Evolutionary conservation across 495 filamentous ascomycete species (phyloP).

Genomic region (Aspergillus diversus): DNA sequence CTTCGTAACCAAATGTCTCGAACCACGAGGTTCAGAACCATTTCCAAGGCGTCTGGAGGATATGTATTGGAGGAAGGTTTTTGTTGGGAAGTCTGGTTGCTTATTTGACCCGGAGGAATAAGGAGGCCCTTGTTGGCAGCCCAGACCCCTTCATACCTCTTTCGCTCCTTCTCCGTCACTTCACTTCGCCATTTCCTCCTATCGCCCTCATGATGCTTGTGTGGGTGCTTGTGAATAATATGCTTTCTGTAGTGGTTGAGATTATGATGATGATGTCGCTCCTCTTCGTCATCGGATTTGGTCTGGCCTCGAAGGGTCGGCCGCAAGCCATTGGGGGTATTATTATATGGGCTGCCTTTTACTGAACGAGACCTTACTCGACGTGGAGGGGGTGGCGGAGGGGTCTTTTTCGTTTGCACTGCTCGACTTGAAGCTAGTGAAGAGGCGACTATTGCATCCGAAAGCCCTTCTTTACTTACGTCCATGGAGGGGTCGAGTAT

Average conservation of each 20-base stretch:
- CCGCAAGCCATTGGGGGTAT: conserved; percentile 63
- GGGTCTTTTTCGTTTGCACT: conserved; percentile 52
- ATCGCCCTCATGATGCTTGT: conserved; percentile 88
- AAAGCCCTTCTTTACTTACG: conserved; percentile 55
- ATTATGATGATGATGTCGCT: conserved; percentile 31
- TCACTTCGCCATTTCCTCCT: conserved; percentile 81
- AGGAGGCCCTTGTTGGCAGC: conserved; percentile 85
- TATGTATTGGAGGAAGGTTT: conserved; percentile 20
- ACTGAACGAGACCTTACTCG: conserved; percentile 50
- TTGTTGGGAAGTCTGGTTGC: not conserved
- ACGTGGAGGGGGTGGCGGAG: conserved; percentile 51
- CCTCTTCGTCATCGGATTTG: conserved; percentile 61
- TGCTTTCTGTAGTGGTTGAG: conserved; percentile 42
- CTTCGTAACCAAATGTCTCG: conserved; percentile 86
- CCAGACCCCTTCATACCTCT: conserved; percentile 96
- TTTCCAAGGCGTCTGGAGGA: conserved; percentile 44
- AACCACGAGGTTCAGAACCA: conserved; percentile 77
- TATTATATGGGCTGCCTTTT: conserved; percentile 49
- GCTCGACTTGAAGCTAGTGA: conserved; percentile 76
- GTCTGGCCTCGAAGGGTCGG: conserved; percentile 73
- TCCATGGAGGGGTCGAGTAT: conserved; percentile 28
- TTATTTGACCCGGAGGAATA: conserved; percentile 29
- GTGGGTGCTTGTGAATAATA: conserved; percentile 66
- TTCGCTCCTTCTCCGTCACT: conserved; percentile 76
- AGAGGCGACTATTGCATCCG: conserved; percentile 84